Evolutionary conservation across 257 asterid species (phyloP), one percentile per base, ranked within the genome.

Genomic region (Solanum chmielewskii): DNA sequence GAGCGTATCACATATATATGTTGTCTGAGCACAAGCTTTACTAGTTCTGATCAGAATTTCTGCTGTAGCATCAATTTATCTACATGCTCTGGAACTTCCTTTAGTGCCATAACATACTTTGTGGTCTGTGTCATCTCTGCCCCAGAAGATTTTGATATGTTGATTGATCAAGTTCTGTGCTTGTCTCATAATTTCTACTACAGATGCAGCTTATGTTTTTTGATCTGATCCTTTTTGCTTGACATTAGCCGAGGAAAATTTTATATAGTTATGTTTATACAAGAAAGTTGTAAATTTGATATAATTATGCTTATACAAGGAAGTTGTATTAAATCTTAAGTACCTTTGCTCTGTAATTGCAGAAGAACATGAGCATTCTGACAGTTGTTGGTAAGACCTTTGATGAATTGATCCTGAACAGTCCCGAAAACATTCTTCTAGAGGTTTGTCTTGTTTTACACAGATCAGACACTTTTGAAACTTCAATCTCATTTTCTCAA

Each of bases 321-420:
- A 25, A 25, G 6, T 78, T 44, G 18, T 15, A 78, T 78, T 9
- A 27, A 80, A 27, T 80, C 84, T 20, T 9, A 45, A 78, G 16
- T 45, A 27, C 42, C 66, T 27, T 27, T 80, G 66, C 11, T 80
- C 11, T 14, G 4, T 27, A 47, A 27, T 87, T 91, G 93, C 98
- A 96, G 99, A 92, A 92, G 88, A 92, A 93, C 62, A 91, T 91
- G 75, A 92, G 90, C 90, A 70, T 95, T 88, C 90, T 92, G 90
- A 89, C 93, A 39, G 93, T 94, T 31, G 99, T 96, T 88, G 99
- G 99, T 31, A 94, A 92, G 97, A 92, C 97, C 83, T 95, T 96
- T 81, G 98, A 96, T 74, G 96, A 95, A 64, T 87, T 94, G 92
- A 92, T 97, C 89, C 90, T 97, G 25, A 89, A 74, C 83, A 95